A percentile compares a stretch with the other conserved stretches of the same genome.
Evolutionary conservation across 139 green algal species (phyloP).

Genomic region (Chlamydomonas asymmetrica): DNA sequence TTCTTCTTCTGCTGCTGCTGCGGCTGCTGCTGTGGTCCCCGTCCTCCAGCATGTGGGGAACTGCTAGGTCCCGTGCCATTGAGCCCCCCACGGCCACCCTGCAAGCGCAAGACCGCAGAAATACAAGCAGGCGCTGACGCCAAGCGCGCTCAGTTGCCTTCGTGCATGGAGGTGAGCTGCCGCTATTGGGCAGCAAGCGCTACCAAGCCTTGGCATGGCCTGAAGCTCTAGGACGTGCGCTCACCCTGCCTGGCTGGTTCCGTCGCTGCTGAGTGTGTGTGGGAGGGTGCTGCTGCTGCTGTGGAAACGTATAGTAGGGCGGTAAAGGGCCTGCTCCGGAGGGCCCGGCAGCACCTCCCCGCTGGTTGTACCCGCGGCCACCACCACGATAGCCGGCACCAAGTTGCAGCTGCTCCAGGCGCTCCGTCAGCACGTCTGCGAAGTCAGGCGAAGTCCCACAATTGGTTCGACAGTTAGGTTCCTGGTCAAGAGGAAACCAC

Average conservation of each 20-base stretch:
- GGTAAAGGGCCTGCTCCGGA: no score
- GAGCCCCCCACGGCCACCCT: conserved; percentile 12
- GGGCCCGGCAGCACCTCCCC: no score
- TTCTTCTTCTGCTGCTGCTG: conserved; percentile 35
- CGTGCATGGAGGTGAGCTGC: no score
- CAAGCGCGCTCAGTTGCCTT: no score
- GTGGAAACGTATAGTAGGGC: background rate
- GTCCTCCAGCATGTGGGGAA: background rate
- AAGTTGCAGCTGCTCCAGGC: conserved; percentile 20
- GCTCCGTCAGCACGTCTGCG: conserved; percentile 18
- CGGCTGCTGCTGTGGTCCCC: conserved; percentile 2
- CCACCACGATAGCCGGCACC: background rate
- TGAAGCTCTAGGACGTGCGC: background rate
- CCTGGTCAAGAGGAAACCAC: no score
- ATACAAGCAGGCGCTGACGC: background rate
- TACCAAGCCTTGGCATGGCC: no score
- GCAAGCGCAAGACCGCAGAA: no score
- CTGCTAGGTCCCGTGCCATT: no score
- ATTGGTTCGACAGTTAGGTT: no score
- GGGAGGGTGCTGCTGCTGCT: conserved; percentile 8
- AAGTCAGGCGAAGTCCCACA: background rate
- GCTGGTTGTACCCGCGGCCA: conserved; percentile 7
- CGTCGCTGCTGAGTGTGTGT: background rate
- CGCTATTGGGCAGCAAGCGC: no score
- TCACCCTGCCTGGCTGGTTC: conserved; percentile 5